Percentiles rank a stretch among this genome's conserved stretches.
These are phyloP conservation scores for Ceratocystis papillata DNA, from an alignment of 2,329 filamentous ascomycete genomes.

Conservation along the genomic window DNA sequence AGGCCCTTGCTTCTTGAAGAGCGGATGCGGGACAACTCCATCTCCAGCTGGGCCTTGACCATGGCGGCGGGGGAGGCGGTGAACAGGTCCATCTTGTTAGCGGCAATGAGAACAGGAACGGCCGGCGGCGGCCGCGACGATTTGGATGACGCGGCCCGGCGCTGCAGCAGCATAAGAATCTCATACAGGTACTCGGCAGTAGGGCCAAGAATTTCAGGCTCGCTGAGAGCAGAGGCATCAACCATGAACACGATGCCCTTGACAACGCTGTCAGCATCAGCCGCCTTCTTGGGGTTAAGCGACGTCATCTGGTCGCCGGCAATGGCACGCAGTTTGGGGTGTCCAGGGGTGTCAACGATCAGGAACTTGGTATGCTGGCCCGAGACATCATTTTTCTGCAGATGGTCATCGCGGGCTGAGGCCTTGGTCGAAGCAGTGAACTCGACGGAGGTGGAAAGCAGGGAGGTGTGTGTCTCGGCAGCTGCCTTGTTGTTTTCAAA, in stretches of 20 bases:
- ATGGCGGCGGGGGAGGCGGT: slow-evolving; percentile 73
- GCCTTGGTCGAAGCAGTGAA: slow-evolving; percentile 43
- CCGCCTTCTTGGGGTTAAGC: slow-evolving; percentile 23
- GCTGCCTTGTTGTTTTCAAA: slow-evolving; percentile 45
- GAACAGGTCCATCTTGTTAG: slow-evolving; percentile 94
- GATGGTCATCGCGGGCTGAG: slow-evolving; percentile 37
- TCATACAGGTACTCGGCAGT: slow-evolving; percentile 83
- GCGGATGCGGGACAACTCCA: slow-evolving; percentile 69
- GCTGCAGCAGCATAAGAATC: slow-evolving; percentile 71
- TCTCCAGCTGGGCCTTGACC: slow-evolving; percentile 64
- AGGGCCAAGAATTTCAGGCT: slow-evolving; percentile 53
- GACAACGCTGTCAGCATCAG: slow-evolving; percentile 38
- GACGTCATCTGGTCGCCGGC: slow-evolving; percentile 35
- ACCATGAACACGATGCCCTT: slow-evolving; percentile 75
- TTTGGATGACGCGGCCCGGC: slow-evolving; percentile 44
- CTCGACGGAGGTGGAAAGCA: slow-evolving; percentile 42
- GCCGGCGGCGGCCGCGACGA: slow-evolving; percentile 43
- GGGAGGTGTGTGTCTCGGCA: slow-evolving; percentile 46
- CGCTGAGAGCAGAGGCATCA: slow-evolving; percentile 62
- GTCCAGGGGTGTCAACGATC: slow-evolving; percentile 82
- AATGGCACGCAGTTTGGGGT: slow-evolving; percentile 77
- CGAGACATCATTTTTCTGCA: slow-evolving; percentile 45
- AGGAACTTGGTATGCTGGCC: slow-evolving; percentile 58
- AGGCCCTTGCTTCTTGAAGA: slow-evolving; percentile 68
- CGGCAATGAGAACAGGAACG: slow-evolving; percentile 70